Evolutionary conservation across 164 flowering plant species (phyloP), one percentile per base, ranked within the genome.

Genomic region (Chimonanthus salicifolius): DNA sequence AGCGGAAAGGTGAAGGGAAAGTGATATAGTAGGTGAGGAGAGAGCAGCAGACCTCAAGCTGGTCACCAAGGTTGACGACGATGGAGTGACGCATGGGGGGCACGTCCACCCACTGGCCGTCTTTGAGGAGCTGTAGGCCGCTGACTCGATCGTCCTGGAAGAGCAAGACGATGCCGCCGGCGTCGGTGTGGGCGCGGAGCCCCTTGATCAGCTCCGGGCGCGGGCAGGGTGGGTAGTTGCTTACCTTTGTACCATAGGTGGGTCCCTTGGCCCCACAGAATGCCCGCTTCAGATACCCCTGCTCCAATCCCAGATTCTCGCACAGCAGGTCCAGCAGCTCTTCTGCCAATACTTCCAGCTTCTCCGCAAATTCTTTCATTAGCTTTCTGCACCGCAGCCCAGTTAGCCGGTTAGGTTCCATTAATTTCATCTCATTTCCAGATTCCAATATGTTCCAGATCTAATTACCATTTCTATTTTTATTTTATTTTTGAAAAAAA

Each of bases 21-120:
- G 16, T 45, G 18, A 8, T 18, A 5, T 33, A 43, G 4, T 45
- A 44, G 16, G 47, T 33, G 48, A 66, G 47, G 6, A 10, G 16
- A 18, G 43, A 47, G 7, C 47, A 54, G 18, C 21, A 6, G 54
- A 91, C 98, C 96, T 90, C 98, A 66, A 93, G 87, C 72, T 91
- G 99, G 83, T 91, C 99, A 6, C 98, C 98, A 6, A 93, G 75
- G 85, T 91, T 93, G 86, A 93, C 73, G 16, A 93, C 97, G 62
- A 94, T 94, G 82, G 97, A 90, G 82, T 94, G 98, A 66, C 82
- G 86, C 88, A 91, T 82, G 0, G 97, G 98, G 0, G 98, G 98
- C 11, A 92, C 98, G 64, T 92, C 97, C 50, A 94, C 68, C 98
- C 98, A 94, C 50, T 87, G 49, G n/a, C 82, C 95, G 63, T 88